Percentiles rank a stretch among this genome's conserved stretches.
These are phyloP conservation scores for Isoetes taiwanensis DNA, from an alignment of 75 land plant genomes.

Conservation along the genomic window DNA sequence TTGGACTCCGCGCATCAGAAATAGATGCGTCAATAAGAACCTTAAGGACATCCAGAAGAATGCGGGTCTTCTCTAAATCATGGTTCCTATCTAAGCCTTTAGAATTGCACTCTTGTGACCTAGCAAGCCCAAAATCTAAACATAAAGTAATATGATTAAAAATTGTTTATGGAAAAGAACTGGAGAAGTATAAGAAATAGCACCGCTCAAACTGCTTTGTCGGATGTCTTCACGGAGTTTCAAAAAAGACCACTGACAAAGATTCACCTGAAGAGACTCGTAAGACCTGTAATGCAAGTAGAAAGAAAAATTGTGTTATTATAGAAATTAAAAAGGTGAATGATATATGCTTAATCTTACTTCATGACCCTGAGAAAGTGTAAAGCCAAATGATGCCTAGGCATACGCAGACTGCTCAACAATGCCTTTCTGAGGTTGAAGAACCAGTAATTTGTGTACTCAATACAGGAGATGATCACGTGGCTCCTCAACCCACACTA, in stretches of 20 bases:
- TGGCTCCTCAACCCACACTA: constrained; percentile 51
- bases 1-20: constrained; percentile 30
- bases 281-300: constrained; percentile 25
- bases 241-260: constrained; percentile 43
- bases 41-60: constrained; percentile 55
- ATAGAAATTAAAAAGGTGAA: neutral
- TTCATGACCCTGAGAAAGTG: constrained; percentile 80
- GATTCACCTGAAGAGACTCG: constrained; percentile 27
- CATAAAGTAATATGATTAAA: neutral
- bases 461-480: constrained; percentile 58
- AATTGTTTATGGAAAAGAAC: neutral
- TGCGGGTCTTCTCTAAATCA: constrained; percentile 23
- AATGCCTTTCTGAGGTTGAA: constrained; percentile 40
- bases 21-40: constrained; percentile 48
- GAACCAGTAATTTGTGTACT: constrained; percentile 50
- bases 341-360: constrained; percentile 22
- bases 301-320: neutral
- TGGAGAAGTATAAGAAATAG: neutral
- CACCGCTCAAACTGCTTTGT: constrained; percentile 44
- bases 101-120: constrained; percentile 21
- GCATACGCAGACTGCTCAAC: constrained; percentile 21
- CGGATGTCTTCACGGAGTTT: constrained; percentile 39
- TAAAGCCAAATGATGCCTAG: constrained; percentile 53
- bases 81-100: constrained; percentile 29
- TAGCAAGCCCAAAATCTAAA: constrained; percentile 31